Conservation (phyloP, 768 basidiomycete genomes). For the Termitomyces sp. region DNA sequence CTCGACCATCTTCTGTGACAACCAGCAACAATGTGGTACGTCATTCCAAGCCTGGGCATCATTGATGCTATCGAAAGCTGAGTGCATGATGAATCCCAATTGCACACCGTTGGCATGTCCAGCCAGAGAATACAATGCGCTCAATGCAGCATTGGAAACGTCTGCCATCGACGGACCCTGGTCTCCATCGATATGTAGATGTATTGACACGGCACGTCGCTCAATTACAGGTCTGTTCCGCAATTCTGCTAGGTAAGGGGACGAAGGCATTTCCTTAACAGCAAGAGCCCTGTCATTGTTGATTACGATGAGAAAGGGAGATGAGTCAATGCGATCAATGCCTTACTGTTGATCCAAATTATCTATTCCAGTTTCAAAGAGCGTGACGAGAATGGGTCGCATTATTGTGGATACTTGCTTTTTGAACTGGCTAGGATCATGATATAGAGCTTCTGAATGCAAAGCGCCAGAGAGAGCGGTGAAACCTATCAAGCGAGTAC, state of each 20-base stretch:
- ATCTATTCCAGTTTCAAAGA: conserved; percentile 59
- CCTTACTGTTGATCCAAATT: conserved; percentile 69
- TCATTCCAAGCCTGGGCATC: conserved; percentile 60
- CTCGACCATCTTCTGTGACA: conserved; percentile 71
- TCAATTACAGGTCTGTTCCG: conserved; percentile 75
- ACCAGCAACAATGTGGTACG: conserved; percentile 76
- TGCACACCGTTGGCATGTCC: conserved; percentile 77
- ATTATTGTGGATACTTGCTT: conserved; percentile 69
- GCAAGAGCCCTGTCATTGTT: conserved; percentile 42
- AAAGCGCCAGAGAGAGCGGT: conserved; percentile 78
- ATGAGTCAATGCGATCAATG: conserved; percentile 4
- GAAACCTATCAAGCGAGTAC: conserved; percentile 82
- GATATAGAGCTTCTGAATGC: conserved; percentile 81
- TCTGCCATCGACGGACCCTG: conserved; percentile 73
- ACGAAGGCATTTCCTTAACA: conserved; percentile 67
- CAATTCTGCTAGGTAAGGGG: conserved; percentile 83
- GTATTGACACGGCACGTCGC: conserved; percentile 85
- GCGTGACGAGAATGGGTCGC: conserved; percentile 63
- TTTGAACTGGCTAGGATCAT: conserved; percentile 67
- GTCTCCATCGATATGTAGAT: conserved; percentile 85
- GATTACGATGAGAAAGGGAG: conserved; percentile 2
- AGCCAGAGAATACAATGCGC: conserved; percentile 67
- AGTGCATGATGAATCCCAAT: conserved; percentile 66
- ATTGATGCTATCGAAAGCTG: conserved; percentile 68
- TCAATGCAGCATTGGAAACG: conserved; percentile 71